Conservation (phyloP, 176 grass and related monocot genomes). For the Triticum aestivum region IWGSC_CS_RefSeq_v2.1 NC_057807.1:489257932-489258431, state of each 20-base stretch:
- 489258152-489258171: constrained; percentile 33
- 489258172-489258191: not conserved
- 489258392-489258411: constrained; percentile 38
- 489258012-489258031: not conserved
- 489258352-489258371: not conserved
- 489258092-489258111: not conserved
- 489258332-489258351: not conserved
- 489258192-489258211: not conserved
- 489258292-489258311: not conserved
- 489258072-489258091: not conserved
- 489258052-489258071: constrained; percentile 2
- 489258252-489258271: too few species aligned
- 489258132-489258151: constrained; percentile 54
- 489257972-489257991: not conserved
- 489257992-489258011: constrained; percentile 10
- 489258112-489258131: constrained; percentile 40
- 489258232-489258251: not conserved
- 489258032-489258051: not conserved
- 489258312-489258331: not conserved
- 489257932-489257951: not conserved
- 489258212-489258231: not conserved
- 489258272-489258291: not conserved
- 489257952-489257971: not conserved
- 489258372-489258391: not conserved
- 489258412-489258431: constrained; percentile 28